A percentile compares a stretch with the other conserved stretches of the same genome.
Conservation (phyloP, 129 eudicot species). For the Centrapalus pauciflorus region DNA sequence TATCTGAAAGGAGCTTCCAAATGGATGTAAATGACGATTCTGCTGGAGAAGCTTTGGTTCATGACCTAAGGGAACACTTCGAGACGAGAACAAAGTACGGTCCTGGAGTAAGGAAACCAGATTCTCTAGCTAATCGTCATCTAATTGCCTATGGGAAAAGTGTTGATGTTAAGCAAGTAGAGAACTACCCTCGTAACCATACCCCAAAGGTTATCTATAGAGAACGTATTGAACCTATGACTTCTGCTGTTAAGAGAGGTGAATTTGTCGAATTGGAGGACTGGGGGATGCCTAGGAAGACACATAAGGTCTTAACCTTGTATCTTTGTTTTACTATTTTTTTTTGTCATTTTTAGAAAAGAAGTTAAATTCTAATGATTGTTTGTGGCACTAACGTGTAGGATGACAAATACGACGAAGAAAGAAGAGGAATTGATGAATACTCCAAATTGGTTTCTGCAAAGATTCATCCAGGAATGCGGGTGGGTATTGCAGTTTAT, state of each 20-base stretch:
- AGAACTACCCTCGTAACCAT: conserved; percentile 30
- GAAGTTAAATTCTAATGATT: background rate
- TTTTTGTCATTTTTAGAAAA: conserved; percentile 1
- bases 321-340: background rate
- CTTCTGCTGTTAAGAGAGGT: conserved; percentile 35
- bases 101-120: conserved; percentile 31
- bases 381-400: conserved; percentile 28
- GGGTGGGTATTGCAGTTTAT: conserved; percentile 33
- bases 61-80: conserved; percentile 27
- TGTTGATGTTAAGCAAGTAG: conserved; percentile 21
- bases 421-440: conserved; percentile 40
- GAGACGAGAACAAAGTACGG: conserved; percentile 39
- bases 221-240: conserved; percentile 34
- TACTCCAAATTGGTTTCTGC: conserved; percentile 29
- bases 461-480: conserved; percentile 33
- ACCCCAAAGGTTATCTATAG: conserved; percentile 26
- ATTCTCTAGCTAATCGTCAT: conserved; percentile 32
- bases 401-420: conserved; percentile 36
- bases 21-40: conserved; percentile 41
- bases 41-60: conserved; percentile 34
- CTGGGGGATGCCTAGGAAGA: conserved; percentile 38
- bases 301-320: conserved; percentile 47
- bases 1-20: conserved; percentile 34
- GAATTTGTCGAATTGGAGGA: conserved; percentile 38
- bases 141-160: conserved; percentile 33